Percentiles rank a stretch among this genome's conserved stretches.
Evolutionary conservation across 1,284 basidiomycete species (phyloP).

Genomic region (Ceratobasidium sp.): DNA sequence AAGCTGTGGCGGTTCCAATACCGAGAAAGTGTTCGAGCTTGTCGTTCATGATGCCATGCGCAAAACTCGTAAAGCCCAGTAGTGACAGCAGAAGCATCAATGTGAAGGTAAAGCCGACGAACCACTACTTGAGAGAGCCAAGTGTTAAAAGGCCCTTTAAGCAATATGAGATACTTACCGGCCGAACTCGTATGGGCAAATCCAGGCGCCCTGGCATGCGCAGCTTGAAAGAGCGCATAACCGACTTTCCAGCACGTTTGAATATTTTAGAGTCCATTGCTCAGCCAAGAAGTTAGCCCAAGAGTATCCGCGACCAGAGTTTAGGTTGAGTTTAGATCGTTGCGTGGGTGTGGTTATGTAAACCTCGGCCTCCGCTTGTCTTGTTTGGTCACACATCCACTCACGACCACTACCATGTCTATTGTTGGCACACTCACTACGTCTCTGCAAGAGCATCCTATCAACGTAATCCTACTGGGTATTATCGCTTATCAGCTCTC

Average conservation of each 20-base stretch:
- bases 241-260: constrained; percentile 54
- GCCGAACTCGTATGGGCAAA: constrained; percentile 75
- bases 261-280: constrained; percentile 13
- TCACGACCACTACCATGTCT: constrained; percentile 23
- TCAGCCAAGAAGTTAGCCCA: background rate
- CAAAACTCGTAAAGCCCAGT: constrained; percentile 77
- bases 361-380: background rate
- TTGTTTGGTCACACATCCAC: background rate
- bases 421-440: constrained; percentile 8
- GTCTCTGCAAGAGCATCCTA: constrained; percentile 31
- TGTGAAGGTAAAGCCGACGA: constrained; percentile 70
- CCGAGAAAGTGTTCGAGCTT: constrained; percentile 85
- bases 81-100: constrained; percentile 75
- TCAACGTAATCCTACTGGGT: constrained; percentile 24
- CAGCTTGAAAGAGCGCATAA: constrained; percentile 68
- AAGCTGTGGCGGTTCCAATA: constrained; percentile 77
- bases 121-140: constrained; percentile 66
- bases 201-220: constrained; percentile 69
- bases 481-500: constrained; percentile 26
- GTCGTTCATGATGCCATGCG: constrained; percentile 58
- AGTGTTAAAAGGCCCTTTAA: constrained; percentile 22
- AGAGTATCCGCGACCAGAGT: background rate
- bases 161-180: constrained; percentile 61
- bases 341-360: constrained; percentile 5
- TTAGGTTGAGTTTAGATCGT: constrained; percentile 2